Conservation (phyloP, 2,329 filamentous ascomycete genomes). For the Nakataea oryzae region DNA sequence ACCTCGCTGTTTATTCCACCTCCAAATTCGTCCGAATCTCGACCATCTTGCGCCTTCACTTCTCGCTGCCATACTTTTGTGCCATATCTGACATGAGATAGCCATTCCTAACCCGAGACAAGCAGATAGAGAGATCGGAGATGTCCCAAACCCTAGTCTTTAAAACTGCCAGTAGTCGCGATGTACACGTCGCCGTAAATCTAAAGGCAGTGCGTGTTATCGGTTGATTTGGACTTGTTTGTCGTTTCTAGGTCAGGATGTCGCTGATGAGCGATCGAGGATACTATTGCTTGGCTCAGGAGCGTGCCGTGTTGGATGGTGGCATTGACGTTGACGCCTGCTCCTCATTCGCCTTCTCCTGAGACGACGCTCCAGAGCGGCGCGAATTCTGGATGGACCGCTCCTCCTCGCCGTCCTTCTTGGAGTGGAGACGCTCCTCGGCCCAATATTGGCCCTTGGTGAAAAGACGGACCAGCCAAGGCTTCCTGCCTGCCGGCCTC, state of each 20-base stretch:
- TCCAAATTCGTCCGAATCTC: neutral
- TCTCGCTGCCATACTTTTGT: neutral
- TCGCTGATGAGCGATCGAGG: no score
- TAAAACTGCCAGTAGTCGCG: neutral
- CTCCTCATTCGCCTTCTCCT: conserved; percentile 2
- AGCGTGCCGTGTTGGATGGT: neutral
- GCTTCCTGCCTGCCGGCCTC: conserved; percentile 34
- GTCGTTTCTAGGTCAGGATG: neutral
- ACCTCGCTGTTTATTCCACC: neutral
- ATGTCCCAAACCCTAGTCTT: neutral
- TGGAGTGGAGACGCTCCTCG: conserved; percentile 9
- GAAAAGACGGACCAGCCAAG: conserved; percentile 33
- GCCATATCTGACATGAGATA: neutral
- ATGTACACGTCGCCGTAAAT: neutral
- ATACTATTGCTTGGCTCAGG: neutral
- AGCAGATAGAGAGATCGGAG: neutral
- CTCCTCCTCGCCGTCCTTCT: neutral
- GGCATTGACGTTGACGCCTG: neutral
- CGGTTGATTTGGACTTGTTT: neutral
- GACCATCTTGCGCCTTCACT: neutral
- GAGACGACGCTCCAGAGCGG: conserved; percentile 1
- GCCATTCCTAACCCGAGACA: neutral
- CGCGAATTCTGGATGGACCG: neutral
- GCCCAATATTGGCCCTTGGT: conserved; percentile 15
- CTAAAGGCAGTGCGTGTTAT: neutral